phyloP scores from a whole-genome alignment of 2,329 filamentous ascomycete species.

The Madurella mycetomatis region DNA sequence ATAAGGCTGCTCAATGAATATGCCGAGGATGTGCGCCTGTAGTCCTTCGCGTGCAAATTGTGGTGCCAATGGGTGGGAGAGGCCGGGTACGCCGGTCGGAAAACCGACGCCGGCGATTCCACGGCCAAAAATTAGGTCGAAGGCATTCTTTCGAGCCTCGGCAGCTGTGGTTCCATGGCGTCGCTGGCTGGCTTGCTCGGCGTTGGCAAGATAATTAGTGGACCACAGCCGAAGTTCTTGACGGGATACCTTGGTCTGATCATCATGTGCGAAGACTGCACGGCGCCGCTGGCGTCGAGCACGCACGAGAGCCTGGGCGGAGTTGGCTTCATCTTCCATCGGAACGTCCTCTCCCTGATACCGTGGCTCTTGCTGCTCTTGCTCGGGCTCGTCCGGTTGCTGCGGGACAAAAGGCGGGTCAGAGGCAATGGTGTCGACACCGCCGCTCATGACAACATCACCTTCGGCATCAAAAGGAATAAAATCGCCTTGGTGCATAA shows the following conservation, averaged over 20 bases:
- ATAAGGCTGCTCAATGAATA: conserved; percentile 21
- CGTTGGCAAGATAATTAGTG: conserved; percentile 48
- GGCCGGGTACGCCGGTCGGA: conserved; percentile 28
- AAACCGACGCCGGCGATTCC: conserved; percentile 37
- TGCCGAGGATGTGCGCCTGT: conserved; percentile 35
- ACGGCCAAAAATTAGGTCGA: conserved; percentile 37
- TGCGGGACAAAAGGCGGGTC: conserved; percentile 16
- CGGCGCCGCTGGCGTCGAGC: conserved; percentile 27
- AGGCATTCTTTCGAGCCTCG: conserved; percentile 42
- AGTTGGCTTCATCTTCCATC: conserved; percentile 3
- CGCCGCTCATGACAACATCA: conserved; percentile 35
- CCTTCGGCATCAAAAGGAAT: conserved; percentile 26
- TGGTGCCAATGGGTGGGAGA: conserved; percentile 42
- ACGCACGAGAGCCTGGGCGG: conserved; percentile 22
- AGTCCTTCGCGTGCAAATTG: conserved; percentile 45
- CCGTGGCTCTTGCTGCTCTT: conserved; percentile 14
- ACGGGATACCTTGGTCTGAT: conserved; percentile 34
- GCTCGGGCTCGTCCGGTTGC: not conserved
- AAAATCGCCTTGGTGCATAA: conserved; percentile 13
- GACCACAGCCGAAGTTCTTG: conserved; percentile 39
- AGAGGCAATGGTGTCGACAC: conserved; percentile 35
- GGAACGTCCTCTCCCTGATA: conserved; percentile 7
- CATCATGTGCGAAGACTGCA: conserved; percentile 28
- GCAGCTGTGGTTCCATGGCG: conserved; percentile 26
- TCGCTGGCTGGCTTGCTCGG: conserved; percentile 38